Conservation (phyloP, 2,329 filamentous ascomycete species). For the Sclerotiophoma versabilis region DNA sequence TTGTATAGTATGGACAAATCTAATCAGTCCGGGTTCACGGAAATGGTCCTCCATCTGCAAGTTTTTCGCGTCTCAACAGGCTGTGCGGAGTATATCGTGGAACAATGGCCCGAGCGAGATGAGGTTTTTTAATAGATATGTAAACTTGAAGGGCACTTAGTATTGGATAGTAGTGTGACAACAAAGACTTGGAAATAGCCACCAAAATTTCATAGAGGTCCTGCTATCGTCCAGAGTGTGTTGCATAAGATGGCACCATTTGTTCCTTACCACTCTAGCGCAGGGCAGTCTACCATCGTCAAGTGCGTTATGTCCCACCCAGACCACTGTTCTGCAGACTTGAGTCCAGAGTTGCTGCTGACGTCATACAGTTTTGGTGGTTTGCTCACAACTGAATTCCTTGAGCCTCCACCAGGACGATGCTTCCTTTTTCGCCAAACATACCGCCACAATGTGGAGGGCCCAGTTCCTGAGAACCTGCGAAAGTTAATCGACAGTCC, state of each 20-base stretch:
- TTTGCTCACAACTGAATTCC: slow-evolving; percentile 13
- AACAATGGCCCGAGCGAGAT: neutral
- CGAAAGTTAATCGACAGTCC: slow-evolving; percentile 8
- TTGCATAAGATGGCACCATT: slow-evolving; percentile 9
- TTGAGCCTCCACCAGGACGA: slow-evolving; percentile 10
- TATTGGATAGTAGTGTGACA: neutral
- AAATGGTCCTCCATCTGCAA: neutral
- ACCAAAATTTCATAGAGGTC: neutral
- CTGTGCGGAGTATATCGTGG: neutral
- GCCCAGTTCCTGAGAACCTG: slow-evolving; percentile 10
- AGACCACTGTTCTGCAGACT: neutral
- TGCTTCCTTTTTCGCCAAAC: slow-evolving; percentile 16
- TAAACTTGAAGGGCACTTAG: neutral
- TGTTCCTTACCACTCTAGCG: slow-evolving; percentile 8
- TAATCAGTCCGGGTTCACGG: neutral
- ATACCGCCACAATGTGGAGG: slow-evolving; percentile 14
- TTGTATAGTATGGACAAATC: slow-evolving; percentile 2
- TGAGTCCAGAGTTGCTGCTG: neutral
- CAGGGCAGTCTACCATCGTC: slow-evolving; percentile 9
- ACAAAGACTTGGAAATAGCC: neutral
- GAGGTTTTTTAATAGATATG: neutral
- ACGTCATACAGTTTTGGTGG: slow-evolving; percentile 9
- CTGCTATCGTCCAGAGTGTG: neutral
- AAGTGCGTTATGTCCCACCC: slow-evolving; percentile 2
- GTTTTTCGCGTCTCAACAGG: neutral